Conservation (phyloP, 2,329 filamentous ascomycete species). For the Gyromitra esculenta region DNA sequence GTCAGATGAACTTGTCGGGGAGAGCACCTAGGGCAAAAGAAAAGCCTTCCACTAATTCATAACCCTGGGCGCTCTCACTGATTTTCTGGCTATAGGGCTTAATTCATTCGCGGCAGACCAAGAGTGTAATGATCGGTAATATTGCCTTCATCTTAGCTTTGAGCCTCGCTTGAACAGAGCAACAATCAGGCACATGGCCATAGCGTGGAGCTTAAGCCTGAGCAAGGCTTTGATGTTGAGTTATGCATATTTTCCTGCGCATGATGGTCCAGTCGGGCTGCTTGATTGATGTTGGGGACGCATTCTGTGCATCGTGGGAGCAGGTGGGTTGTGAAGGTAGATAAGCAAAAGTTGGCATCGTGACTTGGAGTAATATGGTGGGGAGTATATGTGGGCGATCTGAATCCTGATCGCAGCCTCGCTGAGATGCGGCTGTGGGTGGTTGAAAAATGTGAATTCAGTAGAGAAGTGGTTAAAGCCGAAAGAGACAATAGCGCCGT, state of each 20-base stretch:
- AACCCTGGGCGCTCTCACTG: background rate
- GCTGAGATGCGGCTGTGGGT: slow-evolving; percentile 35
- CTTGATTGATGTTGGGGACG: slow-evolving; percentile 33
- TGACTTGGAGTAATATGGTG: slow-evolving; percentile 31
- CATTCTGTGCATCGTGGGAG: slow-evolving; percentile 22
- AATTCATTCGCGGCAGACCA: slow-evolving; percentile 1
- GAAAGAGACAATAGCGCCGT: slow-evolving; percentile 47
- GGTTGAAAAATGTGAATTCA: slow-evolving; percentile 31
- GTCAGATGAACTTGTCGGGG: slow-evolving; percentile 2
- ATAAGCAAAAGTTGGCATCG: slow-evolving; percentile 31
- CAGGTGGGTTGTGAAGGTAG: slow-evolving; percentile 27
- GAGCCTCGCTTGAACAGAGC: slow-evolving; percentile 16
- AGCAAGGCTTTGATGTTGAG: slow-evolving; percentile 21
- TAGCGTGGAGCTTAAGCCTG: slow-evolving; percentile 21
- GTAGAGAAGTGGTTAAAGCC: slow-evolving; percentile 40
- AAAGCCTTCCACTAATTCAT: background rate
- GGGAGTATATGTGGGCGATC: slow-evolving; percentile 32
- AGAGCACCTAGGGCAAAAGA: slow-evolving; percentile 10
- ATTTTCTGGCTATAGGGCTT: background rate
- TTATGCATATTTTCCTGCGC: slow-evolving; percentile 22
- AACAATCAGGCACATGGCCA: slow-evolving; percentile 20
- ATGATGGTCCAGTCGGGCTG: slow-evolving; percentile 18
- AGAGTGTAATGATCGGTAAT: slow-evolving; percentile 27
- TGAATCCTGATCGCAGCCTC: slow-evolving; percentile 41
- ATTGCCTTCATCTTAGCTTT: slow-evolving; percentile 24